Evolutionary conservation across 1,284 basidiomycete species (phyloP).

Genomic region (Puccinia horiana): DNA sequence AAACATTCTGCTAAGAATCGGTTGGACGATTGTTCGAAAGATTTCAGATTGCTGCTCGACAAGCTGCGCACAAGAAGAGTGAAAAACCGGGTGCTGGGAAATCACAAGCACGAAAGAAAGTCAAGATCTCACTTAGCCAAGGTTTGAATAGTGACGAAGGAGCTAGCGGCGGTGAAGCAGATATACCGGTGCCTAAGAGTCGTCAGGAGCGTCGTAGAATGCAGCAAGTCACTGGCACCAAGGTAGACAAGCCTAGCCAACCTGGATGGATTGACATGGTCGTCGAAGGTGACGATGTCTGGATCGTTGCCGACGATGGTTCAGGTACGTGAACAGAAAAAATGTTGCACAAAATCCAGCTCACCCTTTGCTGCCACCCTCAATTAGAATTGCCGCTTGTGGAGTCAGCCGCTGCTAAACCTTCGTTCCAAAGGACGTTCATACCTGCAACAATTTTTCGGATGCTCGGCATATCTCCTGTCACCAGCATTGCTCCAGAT

Average conservation of each 20-base stretch:
- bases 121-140: slow-evolving; percentile 45
- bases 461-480: not conserved
- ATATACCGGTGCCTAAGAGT: slow-evolving; percentile 51
- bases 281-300: slow-evolving; percentile 55
- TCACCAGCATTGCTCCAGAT: not conserved
- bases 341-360: not conserved
- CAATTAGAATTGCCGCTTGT: slow-evolving; percentile 50
- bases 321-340: slow-evolving; percentile 50
- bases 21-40: slow-evolving; percentile 37
- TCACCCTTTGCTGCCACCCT: not conserved
- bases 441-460: slow-evolving; percentile 49
- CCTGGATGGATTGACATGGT: slow-evolving; percentile 53
- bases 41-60: slow-evolving; percentile 55
- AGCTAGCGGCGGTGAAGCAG: slow-evolving; percentile 50
- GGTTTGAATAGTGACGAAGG: slow-evolving; percentile 17
- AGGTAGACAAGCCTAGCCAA: slow-evolving; percentile 51
- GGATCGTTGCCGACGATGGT: slow-evolving; percentile 54
- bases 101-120: slow-evolving; percentile 37
- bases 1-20: not conserved
- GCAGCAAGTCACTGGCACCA: slow-evolving; percentile 50
- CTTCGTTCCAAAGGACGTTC: slow-evolving; percentile 51
- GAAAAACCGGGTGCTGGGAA: slow-evolving; percentile 28
- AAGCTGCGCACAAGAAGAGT: slow-evolving; percentile 52
- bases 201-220: slow-evolving; percentile 53
- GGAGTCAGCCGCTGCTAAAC: slow-evolving; percentile 51